These are phyloP conservation scores for Saturnispora saitoi DNA, from an alignment of 805 yeast genomes.

Conservation along the genomic window DNA sequence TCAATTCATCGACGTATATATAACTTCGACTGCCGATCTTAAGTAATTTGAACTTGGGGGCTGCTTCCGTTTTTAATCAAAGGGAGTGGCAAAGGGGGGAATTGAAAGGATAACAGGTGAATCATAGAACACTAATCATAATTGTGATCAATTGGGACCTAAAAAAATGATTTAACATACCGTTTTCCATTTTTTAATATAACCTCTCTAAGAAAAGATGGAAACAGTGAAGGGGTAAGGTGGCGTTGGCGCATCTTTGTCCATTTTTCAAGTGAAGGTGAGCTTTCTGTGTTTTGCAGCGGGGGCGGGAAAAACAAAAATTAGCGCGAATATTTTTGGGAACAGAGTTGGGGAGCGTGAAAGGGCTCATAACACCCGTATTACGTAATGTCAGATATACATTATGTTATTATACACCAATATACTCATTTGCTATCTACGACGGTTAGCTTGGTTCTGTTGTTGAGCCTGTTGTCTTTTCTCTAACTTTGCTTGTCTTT, in stretches of 20 bases:
- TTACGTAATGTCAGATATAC: no score
- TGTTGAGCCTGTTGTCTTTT: slow-evolving; percentile 15
- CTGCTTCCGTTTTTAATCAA: no score
- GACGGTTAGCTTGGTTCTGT: neutral
- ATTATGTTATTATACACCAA: no score
- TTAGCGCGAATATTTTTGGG: neutral
- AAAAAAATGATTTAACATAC: slow-evolving; percentile 1
- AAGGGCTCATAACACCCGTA: neutral
- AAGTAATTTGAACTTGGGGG: no score
- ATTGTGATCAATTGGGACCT: no score
- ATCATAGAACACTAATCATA: no score
- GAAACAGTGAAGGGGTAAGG: neutral
- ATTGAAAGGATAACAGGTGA: no score
- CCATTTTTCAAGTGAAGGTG: neutral
- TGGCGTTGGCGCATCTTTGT: slow-evolving; percentile 1
- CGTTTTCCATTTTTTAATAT: slow-evolving; percentile 8
- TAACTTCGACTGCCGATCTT: no score
- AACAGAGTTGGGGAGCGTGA: no score
- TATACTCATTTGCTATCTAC: neutral
- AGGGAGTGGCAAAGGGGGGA: no score
- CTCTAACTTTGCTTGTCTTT: slow-evolving; percentile 35
- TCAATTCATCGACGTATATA: no score
- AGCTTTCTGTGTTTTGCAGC: neutral
- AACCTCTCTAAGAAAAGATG: neutral
- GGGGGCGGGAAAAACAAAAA: neutral